phyloP scores from a whole-genome alignment of 805 yeast genomes.

The Starmerella vaccinii region DNA sequence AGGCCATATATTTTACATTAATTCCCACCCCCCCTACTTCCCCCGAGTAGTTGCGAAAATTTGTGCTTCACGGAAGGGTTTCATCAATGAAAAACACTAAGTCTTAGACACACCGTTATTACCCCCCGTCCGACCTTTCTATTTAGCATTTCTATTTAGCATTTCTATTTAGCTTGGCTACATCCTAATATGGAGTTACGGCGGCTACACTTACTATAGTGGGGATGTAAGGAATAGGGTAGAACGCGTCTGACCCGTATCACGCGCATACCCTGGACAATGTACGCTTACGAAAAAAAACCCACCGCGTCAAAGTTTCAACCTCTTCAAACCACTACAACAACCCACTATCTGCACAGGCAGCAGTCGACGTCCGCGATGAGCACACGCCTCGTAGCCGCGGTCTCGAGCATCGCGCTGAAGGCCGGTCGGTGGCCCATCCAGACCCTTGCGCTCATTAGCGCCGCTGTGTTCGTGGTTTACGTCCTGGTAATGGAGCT shows the following conservation, averaged over 20 bases:
- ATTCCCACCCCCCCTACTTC: too few relatives aligned
- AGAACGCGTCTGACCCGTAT: not conserved
- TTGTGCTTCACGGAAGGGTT: too few relatives aligned
- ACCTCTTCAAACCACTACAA: not conserved
- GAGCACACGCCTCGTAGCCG: conserved; percentile 8
- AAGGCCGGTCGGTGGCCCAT: conserved; percentile 74
- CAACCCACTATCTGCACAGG: not conserved
- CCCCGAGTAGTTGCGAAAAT: too few relatives aligned
- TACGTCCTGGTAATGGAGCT: conserved; percentile 52
- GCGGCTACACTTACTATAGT: not conserved
- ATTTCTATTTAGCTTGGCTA: too few relatives aligned
- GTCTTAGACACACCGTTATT: too few relatives aligned
- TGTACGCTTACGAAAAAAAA: not conserved
- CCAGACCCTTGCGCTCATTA: conserved; percentile 64
- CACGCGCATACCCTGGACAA: not conserved
- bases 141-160: too few relatives aligned
- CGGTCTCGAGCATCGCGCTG: conserved; percentile 38
- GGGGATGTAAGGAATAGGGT: not conserved
- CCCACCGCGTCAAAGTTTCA: not conserved
- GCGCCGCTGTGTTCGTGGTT: conserved; percentile 67
- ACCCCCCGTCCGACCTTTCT: too few relatives aligned
- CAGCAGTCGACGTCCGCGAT: not conserved
- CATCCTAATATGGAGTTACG: not conserved
- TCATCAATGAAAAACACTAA: too few relatives aligned
- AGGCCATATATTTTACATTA: too few relatives aligned